Base-by-base conservation (phyloP, 192 early-diverging fungal species). In the Chytriomyces hyalinus region DNA sequence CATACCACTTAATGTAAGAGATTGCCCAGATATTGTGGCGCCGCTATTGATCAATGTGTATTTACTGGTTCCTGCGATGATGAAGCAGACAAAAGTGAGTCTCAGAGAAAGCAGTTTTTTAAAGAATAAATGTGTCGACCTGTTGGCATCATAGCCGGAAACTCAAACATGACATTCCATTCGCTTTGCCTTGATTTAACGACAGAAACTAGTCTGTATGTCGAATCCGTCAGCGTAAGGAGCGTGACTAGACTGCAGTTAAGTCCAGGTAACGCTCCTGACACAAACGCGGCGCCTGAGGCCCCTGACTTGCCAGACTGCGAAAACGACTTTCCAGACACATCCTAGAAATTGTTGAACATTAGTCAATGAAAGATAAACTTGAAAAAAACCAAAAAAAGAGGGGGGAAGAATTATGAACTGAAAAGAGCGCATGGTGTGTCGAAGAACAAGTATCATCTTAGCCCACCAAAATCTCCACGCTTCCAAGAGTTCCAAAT, bases 1-100 rank as follows among this genome's bases (percentile, higher is more conserved):
- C 71, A 73, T 73, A 62, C 49, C 71, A 17, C 59, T 46, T 26
- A 73, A 45, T 6, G 61, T 17, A 3, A 73, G 17, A 17, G 71
- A 15, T 65, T 22, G 20, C 1, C 63, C 63, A 28, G 63, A 13
- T 15, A 15, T 5, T 28, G 26, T 43, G 11, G 17, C 36, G 26
- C 63, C 26, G 24, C 26, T 65, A 26, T 65, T 20, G 15, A 65
- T 26, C 11, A 65, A 43, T 13, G 63, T 28, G 36, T 28, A 65
- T 22, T 13, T 26, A 6, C 24, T 43, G 17, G 63, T 26, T 28
- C 24, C 36, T 15, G 5, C 20, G 36, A 36, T 36, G 36, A 36
- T 36, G 36, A 36, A 36, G 36, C 36, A 36, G 36, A 36, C 36
- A 36, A 3, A 36, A 2, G 36, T 36, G 36, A 36, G 36, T 36